Evolutionary conservation across 305 asterid species (phyloP).

Genomic region (Solanum hybrid): DNA sequence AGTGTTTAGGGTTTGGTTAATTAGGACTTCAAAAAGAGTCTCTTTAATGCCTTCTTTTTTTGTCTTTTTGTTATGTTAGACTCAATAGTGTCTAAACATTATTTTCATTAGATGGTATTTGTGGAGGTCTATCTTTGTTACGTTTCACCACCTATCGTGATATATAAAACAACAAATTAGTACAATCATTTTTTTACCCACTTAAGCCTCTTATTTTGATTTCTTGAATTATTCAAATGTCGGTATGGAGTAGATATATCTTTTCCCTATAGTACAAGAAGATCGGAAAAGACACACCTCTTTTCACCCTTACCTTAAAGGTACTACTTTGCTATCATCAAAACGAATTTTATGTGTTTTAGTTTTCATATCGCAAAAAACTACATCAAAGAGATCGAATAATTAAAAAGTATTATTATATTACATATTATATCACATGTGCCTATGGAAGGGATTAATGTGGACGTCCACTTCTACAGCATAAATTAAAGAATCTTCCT

Average conservation of each 20-base stretch:
- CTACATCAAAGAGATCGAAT: not conserved
- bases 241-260: not conserved
- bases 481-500: not conserved
- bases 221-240: not conserved
- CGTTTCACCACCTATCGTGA: not conserved
- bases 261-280: not conserved
- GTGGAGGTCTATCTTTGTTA: not conserved
- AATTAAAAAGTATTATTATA: not conserved
- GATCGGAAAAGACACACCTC: not conserved
- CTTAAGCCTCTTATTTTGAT: not conserved
- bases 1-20: not conserved
- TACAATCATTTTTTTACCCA: not conserved
- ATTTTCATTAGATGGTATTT: no score
- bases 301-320: not conserved
- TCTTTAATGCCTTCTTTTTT: no score
- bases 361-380: not conserved
- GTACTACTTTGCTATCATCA: not conserved
- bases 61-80: not conserved
- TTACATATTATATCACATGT: not conserved
- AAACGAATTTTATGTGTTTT: not conserved
- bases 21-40: not conserved
- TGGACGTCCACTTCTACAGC: not conserved
- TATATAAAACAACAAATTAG: not conserved
- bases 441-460: not conserved
- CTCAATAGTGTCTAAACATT: not conserved